Percentiles rank a stretch among this genome's conserved stretches.
These are phyloP conservation scores for Globisporangium lucens DNA, from an alignment of 352 stramenopile genomes.

Conservation along the genomic window DNA sequence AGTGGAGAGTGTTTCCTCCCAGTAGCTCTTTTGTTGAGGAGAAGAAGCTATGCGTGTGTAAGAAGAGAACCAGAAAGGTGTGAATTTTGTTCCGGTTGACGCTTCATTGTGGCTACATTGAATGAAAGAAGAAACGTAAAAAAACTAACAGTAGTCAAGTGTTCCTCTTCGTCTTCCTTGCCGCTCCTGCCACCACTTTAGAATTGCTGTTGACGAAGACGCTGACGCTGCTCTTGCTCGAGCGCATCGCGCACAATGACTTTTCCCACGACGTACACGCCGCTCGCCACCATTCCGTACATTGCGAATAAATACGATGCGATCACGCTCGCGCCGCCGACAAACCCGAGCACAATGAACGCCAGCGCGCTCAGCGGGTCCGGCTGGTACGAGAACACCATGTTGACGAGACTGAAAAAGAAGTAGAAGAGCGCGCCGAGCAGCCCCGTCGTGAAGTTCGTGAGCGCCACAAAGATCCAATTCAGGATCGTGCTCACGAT, in stretches of 20 bases:
- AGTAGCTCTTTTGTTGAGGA: background rate
- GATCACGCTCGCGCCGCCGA: slow-evolving; percentile 74
- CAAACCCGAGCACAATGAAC: slow-evolving; percentile 71
- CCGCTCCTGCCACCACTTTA: background rate
- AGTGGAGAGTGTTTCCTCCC: background rate
- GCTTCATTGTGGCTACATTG: slow-evolving; percentile 1
- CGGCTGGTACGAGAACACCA: slow-evolving; percentile 84
- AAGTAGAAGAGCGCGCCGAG: slow-evolving; percentile 84
- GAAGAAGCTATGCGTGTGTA: background rate
- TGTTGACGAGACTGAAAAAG: slow-evolving; percentile 76
- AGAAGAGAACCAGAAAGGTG: background rate
- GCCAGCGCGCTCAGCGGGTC: slow-evolving; percentile 70
- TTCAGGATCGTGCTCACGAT: slow-evolving; percentile 75
- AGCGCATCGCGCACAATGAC: slow-evolving; percentile 69
- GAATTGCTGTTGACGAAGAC: slow-evolving; percentile 37
- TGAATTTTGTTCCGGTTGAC: background rate
- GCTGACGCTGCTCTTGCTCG: slow-evolving; percentile 67
- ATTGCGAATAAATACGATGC: slow-evolving; percentile 85
- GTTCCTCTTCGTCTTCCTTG: background rate
- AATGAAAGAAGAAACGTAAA: background rate
- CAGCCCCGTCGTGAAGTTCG: slow-evolving; percentile 88
- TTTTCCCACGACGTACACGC: slow-evolving; percentile 79
- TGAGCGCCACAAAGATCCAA: slow-evolving; percentile 80
- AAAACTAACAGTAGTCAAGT: background rate
- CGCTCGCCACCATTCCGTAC: slow-evolving; percentile 82